These are phyloP conservation scores for Sclerotiophoma versabilis DNA, from an alignment of 2,329 filamentous ascomycete genomes.

Conservation along the genomic window DNA sequence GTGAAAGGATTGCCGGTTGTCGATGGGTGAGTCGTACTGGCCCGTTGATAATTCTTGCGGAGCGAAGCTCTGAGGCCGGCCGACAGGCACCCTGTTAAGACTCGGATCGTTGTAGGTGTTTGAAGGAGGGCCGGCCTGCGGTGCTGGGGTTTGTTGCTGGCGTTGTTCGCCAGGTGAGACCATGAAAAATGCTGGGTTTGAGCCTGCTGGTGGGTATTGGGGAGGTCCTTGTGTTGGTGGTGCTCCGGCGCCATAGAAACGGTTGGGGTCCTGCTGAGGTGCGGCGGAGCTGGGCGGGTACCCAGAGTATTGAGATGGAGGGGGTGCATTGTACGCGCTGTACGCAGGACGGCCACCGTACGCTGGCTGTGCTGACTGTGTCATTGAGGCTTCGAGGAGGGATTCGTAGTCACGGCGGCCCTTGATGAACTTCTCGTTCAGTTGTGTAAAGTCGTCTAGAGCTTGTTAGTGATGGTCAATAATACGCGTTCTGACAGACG, in stretches of 20 bases:
- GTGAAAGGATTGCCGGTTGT: conserved; percentile 52
- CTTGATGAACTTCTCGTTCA: conserved; percentile 99
- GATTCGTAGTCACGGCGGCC: conserved; percentile 95
- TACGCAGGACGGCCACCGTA: conserved; percentile 70
- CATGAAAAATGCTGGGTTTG: conserved; percentile 51
- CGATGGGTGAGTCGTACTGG: conserved; percentile 56
- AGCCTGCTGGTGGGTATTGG: conserved; percentile 49
- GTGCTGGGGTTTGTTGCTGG: conserved; percentile 39
- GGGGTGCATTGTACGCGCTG: conserved; percentile 44
- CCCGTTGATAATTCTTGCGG: conserved; percentile 58
- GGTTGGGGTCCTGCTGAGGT: conserved; percentile 43
- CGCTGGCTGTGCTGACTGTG: conserved; percentile 81
- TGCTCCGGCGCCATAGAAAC: conserved; percentile 38
- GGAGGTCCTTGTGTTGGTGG: conserved; percentile 44
- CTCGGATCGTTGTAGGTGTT: conserved; percentile 51
- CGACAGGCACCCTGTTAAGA: conserved; percentile 42
- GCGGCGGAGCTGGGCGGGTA: conserved; percentile 45
- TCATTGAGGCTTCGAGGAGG: conserved; percentile 95
- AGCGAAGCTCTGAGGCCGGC: conserved; percentile 47
- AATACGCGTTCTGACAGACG: conserved; percentile 8
- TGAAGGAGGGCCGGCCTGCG: conserved; percentile 37
- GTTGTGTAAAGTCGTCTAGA: conserved; percentile 93
- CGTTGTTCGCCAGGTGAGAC: conserved; percentile 42
- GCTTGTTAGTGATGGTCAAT: conserved; percentile 17
- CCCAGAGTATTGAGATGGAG: conserved; percentile 38